Percentiles rank a stretch among this genome's conserved stretches.
These are phyloP conservation scores for Raddia distichophylla DNA, from an alignment of 176 grass and related monocot species.

Conservation along the genomic window DNA sequence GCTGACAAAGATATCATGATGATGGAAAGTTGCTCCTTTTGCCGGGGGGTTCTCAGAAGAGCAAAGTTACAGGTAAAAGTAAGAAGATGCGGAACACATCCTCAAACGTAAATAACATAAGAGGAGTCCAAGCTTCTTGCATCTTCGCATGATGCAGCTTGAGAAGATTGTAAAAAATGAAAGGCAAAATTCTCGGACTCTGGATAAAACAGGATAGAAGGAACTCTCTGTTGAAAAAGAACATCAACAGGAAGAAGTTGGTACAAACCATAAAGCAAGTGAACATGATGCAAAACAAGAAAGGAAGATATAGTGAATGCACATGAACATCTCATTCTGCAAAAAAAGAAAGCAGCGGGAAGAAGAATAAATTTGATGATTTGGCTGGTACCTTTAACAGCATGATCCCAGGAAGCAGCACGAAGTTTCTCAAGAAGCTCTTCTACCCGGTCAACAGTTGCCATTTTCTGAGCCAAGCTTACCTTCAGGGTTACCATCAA, in stretches of 20 bases:
- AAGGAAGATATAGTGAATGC: neutral
- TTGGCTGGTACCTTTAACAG: slow-evolving; percentile 65
- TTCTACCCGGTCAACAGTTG: slow-evolving; percentile 77
- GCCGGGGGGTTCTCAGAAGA: neutral
- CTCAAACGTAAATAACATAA: neutral
- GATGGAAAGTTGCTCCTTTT: neutral
- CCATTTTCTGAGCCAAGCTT: slow-evolving; percentile 93
- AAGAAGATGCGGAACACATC: neutral
- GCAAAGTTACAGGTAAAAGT: neutral
- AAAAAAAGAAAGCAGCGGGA: neutral
- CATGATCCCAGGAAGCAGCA: slow-evolving; percentile 91
- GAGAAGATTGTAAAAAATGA: neutral
- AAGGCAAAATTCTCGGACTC: slow-evolving; percentile 1
- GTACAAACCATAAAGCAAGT: neutral
- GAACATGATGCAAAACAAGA: neutral
- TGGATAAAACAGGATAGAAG: neutral
- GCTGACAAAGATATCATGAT: slow-evolving; percentile 4
- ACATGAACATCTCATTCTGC: neutral
- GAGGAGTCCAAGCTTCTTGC: neutral
- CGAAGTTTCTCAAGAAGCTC: slow-evolving; percentile 97
- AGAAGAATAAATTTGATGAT: neutral
- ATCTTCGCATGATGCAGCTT: neutral
- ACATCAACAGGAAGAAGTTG: slow-evolving; percentile 6
- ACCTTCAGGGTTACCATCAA: slow-evolving; percentile 54
- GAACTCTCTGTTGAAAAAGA: neutral